Base-by-base conservation (phyloP, 352 stramenopile species). In the Peronosclerospora sorghi region DNA sequence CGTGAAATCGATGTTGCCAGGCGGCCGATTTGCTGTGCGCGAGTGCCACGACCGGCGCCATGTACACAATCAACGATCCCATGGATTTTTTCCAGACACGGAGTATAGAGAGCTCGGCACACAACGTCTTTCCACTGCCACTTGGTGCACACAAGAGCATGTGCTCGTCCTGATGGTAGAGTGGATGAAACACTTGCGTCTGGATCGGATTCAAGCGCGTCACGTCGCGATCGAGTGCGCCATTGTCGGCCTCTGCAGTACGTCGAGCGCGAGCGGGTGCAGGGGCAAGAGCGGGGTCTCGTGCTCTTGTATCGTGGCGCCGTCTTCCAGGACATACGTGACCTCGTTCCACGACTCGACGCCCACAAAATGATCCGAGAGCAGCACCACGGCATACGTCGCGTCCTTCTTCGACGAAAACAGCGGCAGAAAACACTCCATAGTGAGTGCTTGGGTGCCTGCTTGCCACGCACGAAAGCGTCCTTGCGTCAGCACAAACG, bases 81-180 rank as follows among this genome's bases (percentile, higher is more conserved):
- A 39, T 36, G 26, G 54, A 43, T 36, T 77, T 59, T 30, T 87
- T 93, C 66, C 94, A 88, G 60, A 98, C 84, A 9, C 95, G 81
- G 19, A 98, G 74, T 72, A 99, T 97, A 14, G 95, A 94, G 41
- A 99, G 50, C 61, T 99, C 96, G 0, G 95, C 95, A 27, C 97
- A 86, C 20, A 97, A 74, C 1, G 96, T 99, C 63, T 99, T 99
- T 0, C 95, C 96, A 40, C 79, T 94, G 5, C 95, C 95, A 7
- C 94, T 98, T 0, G 97, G 96, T 8, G 96, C 95, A 13, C 96
- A 97, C 3, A 99, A 61, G 18, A 99, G 65, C 2, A 98, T 75
- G 29, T 96, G 97, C 18, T 77, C 79, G 48, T 98, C 82, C 9
- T 94, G 94, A 47, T 98, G 92, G 59, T 98, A 99, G 0, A 99